A percentile compares a stretch with the other conserved stretches of the same genome.
Evolutionary conservation across 805 yeast genomes (phyloP).

Genomic region (Lipomyces mesembrius): DNA sequence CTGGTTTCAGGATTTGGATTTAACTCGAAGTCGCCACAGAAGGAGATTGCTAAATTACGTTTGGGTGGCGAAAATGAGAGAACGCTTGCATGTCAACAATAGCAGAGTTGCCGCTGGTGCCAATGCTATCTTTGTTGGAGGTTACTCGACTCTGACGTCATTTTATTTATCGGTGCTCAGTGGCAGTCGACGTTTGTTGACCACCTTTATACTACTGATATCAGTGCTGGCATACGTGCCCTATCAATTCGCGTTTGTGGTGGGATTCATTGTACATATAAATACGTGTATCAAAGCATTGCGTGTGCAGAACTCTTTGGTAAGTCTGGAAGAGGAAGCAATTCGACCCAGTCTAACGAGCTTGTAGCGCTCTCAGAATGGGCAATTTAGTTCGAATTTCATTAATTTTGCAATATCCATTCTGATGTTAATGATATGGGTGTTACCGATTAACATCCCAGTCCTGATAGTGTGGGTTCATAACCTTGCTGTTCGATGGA

Average conservation of each 20-base stretch:
- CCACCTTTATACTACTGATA: constrained; percentile 45
- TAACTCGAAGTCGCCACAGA: not conserved
- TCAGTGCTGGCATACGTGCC: constrained; percentile 70
- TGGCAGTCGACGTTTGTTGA: constrained; percentile 30
- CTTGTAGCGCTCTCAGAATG: constrained; percentile 7
- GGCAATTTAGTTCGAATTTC: constrained; percentile 41
- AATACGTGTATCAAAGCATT: constrained; percentile 51
- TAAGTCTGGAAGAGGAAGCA: not conserved
- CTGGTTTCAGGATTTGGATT: constrained; percentile 6
- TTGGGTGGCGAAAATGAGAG: not conserved
- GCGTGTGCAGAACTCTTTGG: constrained; percentile 18
- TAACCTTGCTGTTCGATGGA: constrained; percentile 76
- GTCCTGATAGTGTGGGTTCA: constrained; percentile 80
- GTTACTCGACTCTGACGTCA: constrained; percentile 1
- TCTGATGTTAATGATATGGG: constrained; percentile 72
- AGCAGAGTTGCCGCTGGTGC: not conserved
- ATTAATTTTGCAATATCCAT: constrained; percentile 67
- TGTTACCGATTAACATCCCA: constrained; percentile 78
- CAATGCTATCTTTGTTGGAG: constrained; percentile 6
- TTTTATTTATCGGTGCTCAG: constrained; percentile 13
- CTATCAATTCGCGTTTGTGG: constrained; percentile 74
- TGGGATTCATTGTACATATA: constrained; percentile 63
- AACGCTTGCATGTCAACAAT: not conserved
- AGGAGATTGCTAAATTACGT: not conserved
- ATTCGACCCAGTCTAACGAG: not conserved